Conservation (phyloP, 1,284 basidiomycete genomes). For the Ceratobasidium theobromae region DNA sequence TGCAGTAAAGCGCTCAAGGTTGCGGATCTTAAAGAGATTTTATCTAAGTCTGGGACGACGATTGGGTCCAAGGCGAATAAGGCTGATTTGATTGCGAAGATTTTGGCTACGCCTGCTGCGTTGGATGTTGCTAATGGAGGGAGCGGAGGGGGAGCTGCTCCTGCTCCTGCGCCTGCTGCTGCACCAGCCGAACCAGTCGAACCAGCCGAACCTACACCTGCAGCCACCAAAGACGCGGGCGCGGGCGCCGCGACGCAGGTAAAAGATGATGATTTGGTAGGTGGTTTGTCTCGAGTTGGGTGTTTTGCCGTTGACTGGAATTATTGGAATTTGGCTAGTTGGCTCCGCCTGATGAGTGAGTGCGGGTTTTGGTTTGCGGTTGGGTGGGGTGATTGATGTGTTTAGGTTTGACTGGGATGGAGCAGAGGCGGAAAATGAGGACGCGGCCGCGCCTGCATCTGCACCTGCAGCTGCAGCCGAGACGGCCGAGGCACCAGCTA, state of each 20-base stretch:
- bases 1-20: slow-evolving; percentile 65
- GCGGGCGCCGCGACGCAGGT: background rate
- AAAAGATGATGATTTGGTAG: slow-evolving; percentile 37
- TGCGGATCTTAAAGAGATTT: slow-evolving; percentile 64
- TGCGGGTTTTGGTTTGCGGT: background rate
- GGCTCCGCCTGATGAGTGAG: slow-evolving; percentile 25
- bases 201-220: slow-evolving; percentile 25
- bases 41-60: slow-evolving; percentile 53
- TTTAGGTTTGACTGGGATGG: slow-evolving; percentile 32
- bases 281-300: slow-evolving; percentile 6
- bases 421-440: background rate
- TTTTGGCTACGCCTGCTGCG: slow-evolving; percentile 56
- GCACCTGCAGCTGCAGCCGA: too few relatives aligned
- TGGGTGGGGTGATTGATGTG: background rate
- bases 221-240: slow-evolving; percentile 5
- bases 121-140: slow-evolving; percentile 51
- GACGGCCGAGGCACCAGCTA: slow-evolving; percentile 1
- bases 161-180: background rate
- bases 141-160: slow-evolving; percentile 28
- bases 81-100: slow-evolving; percentile 62
- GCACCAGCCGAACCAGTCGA: slow-evolving; percentile 26
- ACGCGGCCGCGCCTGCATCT: too few relatives aligned
- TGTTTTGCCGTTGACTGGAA: slow-evolving; percentile 47
- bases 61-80: slow-evolving; percentile 62
- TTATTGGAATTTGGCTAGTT: slow-evolving; percentile 5